phyloP scores from a whole-genome alignment of 2,329 filamentous ascomycete species.

The Talaromyces sp. region DNA sequence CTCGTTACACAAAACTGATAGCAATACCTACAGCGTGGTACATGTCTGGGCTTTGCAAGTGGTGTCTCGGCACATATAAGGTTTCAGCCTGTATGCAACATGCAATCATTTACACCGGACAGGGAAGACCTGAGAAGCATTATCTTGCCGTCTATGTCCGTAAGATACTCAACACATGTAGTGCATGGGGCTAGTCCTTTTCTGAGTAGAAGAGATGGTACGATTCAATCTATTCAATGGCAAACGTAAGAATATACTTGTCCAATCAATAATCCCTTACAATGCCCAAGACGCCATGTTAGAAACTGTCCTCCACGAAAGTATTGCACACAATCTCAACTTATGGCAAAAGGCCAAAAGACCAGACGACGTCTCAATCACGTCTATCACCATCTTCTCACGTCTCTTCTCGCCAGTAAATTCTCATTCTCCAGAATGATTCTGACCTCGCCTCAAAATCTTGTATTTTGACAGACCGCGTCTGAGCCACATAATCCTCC shows the following conservation, averaged over 20 bases:
- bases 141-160: background rate
- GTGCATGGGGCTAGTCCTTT: too few species aligned
- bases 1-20: background rate
- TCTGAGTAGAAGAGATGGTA: background rate
- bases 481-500: background rate
- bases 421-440: conserved; percentile 17
- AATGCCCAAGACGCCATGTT: background rate
- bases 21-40: too few species aligned
- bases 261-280: background rate
- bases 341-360: background rate
- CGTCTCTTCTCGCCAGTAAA: conserved; percentile 13
- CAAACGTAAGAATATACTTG: background rate
- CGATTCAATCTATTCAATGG: background rate
- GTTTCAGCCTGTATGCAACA: background rate
- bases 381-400: background rate
- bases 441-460: conserved; percentile 14
- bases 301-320: background rate
- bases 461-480: conserved; percentile 4
- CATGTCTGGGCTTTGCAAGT: too few species aligned
- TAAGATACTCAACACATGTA: too few species aligned
- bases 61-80: background rate
- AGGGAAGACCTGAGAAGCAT: background rate
- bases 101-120: background rate
- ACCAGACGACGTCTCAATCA: background rate
- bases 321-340: background rate